Evolutionary conservation across 345 rosid species (phyloP).

Genomic region (Arabidopsis thaliana): DNA sequence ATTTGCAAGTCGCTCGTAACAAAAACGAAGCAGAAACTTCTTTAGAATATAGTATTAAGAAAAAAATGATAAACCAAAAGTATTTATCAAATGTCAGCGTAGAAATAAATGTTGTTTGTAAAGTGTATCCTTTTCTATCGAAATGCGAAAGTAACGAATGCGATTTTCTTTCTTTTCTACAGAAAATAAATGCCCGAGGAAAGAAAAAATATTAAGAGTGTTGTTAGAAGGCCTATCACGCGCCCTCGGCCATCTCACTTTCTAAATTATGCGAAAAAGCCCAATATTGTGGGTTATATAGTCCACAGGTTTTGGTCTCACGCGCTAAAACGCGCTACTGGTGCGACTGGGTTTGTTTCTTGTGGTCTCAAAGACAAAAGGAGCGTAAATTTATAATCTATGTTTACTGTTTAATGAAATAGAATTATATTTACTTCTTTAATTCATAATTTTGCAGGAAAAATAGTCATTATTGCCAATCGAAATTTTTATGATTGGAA

Average conservation of each 20-base stretch:
- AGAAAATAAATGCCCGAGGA: neutral
- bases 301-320: neutral
- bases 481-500: slow-evolving; percentile 9
- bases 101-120: neutral
- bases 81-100: neutral
- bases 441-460: neutral
- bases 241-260: neutral
- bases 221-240: neutral
- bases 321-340: neutral
- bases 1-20: slow-evolving; percentile 8
- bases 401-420: neutral
- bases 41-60: neutral
- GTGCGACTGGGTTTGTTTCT: neutral
- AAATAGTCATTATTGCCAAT: neutral
- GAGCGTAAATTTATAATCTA: neutral
- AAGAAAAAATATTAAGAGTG: no score
- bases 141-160: slow-evolving; percentile 4
- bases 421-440: neutral
- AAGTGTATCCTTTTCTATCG: neutral
- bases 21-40: neutral
- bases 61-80: neutral
- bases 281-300: neutral
- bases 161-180: neutral
- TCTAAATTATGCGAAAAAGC: neutral
- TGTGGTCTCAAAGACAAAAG: neutral